Base-by-base conservation (phyloP, 192 early-diverging fungal species). In the Gigaspora rosea region DNA sequence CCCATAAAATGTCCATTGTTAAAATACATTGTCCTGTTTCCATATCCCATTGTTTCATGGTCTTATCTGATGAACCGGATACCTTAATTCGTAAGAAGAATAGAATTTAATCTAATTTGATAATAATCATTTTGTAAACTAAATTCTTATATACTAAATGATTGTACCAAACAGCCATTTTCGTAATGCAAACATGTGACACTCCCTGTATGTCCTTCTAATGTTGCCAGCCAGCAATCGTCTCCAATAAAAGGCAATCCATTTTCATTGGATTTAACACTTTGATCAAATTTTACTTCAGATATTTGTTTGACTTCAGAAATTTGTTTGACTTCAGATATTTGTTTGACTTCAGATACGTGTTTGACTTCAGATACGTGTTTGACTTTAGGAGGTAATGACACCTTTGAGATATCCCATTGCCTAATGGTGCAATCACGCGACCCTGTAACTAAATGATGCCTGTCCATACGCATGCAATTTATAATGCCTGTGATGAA, bases 11-110 rank as follows among this genome's bases (percentile, higher is more conserved):
- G 75, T 92, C 91, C 78, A 94, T 84, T 5, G 89, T 87, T 12
- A 89, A 80, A 32, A 91, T 85, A 84, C 89, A 81, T 68, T 85
- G 78, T 33, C 90, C 90, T 41, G 88, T 91, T 33, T 81, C 79
- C 81, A 94, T 62, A 77, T 94, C 93, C 93, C 93, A 94, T 66
- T 91, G 89, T 70, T 88, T 88, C 71, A 94, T 89, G 1, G 93
- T 93, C 67, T 87, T 84, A 80, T 94, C 93, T 16, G 90, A 87
- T 22, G 91, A 88, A 62, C 92, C 93, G 3, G 92, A 90, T 16
- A 93, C 80, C 86, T 92, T 80, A 20, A 83, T 84, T 81, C 3
- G 79, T 84, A 36, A 79, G 82, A 0, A 62, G 47, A 51, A 85
- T 83, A 12, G 79, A 80, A 0, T 79, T 54, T 63, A 84, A 79